Conservation (phyloP, 2,329 filamentous ascomycete species). For the Aspergillus sp. region DNA sequence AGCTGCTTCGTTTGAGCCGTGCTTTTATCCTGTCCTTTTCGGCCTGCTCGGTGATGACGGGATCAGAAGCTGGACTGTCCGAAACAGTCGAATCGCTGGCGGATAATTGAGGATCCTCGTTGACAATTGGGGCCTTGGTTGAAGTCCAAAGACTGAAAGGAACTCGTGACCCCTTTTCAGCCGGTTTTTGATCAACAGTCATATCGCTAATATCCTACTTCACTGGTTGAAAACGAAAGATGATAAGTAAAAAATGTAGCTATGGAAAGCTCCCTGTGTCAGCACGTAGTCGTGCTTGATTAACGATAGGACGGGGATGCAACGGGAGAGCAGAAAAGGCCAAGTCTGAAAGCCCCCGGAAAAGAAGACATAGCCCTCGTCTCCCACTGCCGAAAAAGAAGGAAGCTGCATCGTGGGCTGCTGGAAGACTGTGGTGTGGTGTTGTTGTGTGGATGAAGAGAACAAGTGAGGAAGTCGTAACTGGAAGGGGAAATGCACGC, state of each 20-base stretch:
- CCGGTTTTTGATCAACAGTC: conserved; percentile 14
- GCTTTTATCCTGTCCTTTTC: conserved; percentile 22
- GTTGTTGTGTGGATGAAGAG: neutral
- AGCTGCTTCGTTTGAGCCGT: conserved; percentile 30
- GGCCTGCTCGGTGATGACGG: conserved; percentile 5
- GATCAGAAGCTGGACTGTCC: conserved; percentile 19
- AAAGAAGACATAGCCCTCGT: no score
- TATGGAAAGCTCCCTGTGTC: neutral
- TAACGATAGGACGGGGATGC: neutral
- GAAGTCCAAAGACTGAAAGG: conserved; percentile 19
- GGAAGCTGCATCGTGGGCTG: neutral
- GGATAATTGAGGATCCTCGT: conserved; percentile 9
- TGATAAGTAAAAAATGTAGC: neutral
- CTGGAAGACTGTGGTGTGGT: neutral
- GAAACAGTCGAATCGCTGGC: conserved; percentile 18
- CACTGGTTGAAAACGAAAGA: neutral
- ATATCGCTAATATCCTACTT: conserved; percentile 9
- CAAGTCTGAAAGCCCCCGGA: no score
- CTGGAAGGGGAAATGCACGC: neutral
- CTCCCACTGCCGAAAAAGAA: neutral
- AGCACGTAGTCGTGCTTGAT: neutral
- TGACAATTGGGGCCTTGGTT: conserved; percentile 12
- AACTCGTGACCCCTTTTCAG: conserved; percentile 16
- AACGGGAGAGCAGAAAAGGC: no score
- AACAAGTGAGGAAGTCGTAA: neutral